Percentiles rank a stretch among this genome's conserved stretches.
Evolutionary conservation across 306 rosid genomes (phyloP).

Genomic region (Lathyrus sativus): DNA sequence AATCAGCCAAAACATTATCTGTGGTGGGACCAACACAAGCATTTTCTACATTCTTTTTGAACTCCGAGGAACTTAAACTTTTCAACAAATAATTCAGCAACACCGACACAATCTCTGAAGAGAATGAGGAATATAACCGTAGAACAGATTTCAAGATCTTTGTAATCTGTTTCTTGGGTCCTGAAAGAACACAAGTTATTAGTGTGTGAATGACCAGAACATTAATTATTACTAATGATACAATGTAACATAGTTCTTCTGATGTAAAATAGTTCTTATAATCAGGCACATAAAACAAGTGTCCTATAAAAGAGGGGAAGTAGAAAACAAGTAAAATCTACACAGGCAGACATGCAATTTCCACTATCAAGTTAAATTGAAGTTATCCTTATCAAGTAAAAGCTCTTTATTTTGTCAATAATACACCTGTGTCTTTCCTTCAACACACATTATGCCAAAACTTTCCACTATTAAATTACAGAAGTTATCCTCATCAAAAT

Average conservation of each 20-base stretch:
- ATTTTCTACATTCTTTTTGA: slow-evolving; percentile 42
- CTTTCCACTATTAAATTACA: neutral
- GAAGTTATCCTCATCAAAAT: too few species aligned
- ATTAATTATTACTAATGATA: slow-evolving; percentile 19
- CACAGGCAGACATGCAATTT: too few species aligned
- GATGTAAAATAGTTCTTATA: slow-evolving; percentile 11
- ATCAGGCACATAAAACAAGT: neutral
- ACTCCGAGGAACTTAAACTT: slow-evolving; percentile 51
- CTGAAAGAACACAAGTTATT: slow-evolving; percentile 52
- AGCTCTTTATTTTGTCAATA: neutral
- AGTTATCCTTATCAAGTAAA: neutral
- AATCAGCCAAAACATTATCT: slow-evolving; percentile 52
- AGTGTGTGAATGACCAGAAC: slow-evolving; percentile 32
- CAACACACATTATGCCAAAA: neutral
- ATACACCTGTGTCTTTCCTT: slow-evolving; percentile 1
- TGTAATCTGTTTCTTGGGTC: slow-evolving; percentile 55
- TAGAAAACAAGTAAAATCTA: neutral
- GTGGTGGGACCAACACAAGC: slow-evolving; percentile 36
- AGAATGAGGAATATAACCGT: slow-evolving; percentile 68
- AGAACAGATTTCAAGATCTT: slow-evolving; percentile 64
- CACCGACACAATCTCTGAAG: slow-evolving; percentile 72
- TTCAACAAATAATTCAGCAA: slow-evolving; percentile 68
- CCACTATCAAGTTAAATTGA: neutral
- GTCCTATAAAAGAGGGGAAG: slow-evolving; percentile 5
- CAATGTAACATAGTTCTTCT: slow-evolving; percentile 4